A percentile compares a stretch with the other conserved stretches of the same genome.
Evolutionary conservation across 495 filamentous ascomycete genomes (phyloP).

Genomic region (Saxophila tyrrhenica): DNA sequence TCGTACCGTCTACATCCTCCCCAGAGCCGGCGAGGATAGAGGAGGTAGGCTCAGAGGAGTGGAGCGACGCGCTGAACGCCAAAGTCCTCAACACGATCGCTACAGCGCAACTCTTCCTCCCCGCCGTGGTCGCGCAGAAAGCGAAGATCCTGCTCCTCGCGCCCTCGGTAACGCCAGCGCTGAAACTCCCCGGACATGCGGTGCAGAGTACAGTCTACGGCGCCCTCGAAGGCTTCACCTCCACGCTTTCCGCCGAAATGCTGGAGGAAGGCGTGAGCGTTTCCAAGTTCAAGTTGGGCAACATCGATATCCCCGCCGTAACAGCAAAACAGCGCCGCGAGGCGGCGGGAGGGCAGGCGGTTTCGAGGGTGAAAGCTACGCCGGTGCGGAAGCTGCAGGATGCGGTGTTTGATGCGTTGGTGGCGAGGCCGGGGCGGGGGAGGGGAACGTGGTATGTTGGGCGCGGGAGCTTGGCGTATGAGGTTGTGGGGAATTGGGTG

Average conservation of each 20-base stretch:
- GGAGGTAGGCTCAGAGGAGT: slow-evolving; percentile 66
- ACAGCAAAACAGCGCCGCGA: slow-evolving; percentile 22
- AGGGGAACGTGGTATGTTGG: slow-evolving; percentile 59
- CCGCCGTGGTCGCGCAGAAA: slow-evolving; percentile 51
- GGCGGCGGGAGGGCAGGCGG: slow-evolving; percentile 16
- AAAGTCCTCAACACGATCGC: slow-evolving; percentile 87
- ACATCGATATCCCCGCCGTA: slow-evolving; percentile 53
- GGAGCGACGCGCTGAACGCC: slow-evolving; percentile 81
- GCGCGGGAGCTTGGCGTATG: slow-evolving; percentile 68
- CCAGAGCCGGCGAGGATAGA: slow-evolving; percentile 63
- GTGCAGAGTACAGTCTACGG: slow-evolving; percentile 69
- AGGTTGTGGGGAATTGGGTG: slow-evolving; percentile 75
- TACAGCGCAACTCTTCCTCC: slow-evolving; percentile 75
- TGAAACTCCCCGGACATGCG: slow-evolving; percentile 72
- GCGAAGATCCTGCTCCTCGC: slow-evolving; percentile 64
- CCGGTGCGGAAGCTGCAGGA: slow-evolving; percentile 66
- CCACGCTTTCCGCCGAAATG: slow-evolving; percentile 67
- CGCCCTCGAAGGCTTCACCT: slow-evolving; percentile 68
- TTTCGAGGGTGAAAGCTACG: slow-evolving; percentile 43
- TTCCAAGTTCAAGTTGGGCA: slow-evolving; percentile 75
- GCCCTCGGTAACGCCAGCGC: slow-evolving; percentile 69
- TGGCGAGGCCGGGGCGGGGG: slow-evolving; percentile 37
- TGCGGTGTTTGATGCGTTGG: slow-evolving; percentile 76
- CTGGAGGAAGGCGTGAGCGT: slow-evolving; percentile 58
- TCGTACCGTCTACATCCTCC: slow-evolving; percentile 57